Base-by-base conservation (phyloP, 2,329 filamentous ascomycete genomes). In the Botrytis squamosa region DNA sequence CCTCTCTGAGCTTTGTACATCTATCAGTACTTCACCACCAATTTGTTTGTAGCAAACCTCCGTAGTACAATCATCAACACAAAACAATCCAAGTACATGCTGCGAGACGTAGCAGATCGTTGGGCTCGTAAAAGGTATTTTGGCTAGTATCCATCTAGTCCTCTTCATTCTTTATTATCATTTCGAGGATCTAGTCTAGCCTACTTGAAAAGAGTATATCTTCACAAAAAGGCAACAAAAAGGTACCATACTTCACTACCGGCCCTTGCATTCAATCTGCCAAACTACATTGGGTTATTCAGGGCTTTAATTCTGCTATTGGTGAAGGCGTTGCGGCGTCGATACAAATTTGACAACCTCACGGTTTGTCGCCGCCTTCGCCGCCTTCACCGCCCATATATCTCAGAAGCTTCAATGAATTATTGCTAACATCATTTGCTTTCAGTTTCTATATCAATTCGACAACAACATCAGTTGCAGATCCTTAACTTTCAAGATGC, bases 401-500 rank as follows among this genome's bases (percentile, higher is more conserved):
- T 44, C n/a, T 66, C 33, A 33, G 60, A 40, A 29, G 36, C n/a
- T 42, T 65, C 46, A 55, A 33, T 33, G 62, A 67, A 74, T 62
- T 29, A 22, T 72, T 72, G 57, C 72, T 73, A 44, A 72, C 60
- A 57, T 29, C n/a, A 70, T 67, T 49, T 65, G 8, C 73, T 74
- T 64, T 60, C 62, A 74, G 62, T 46, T 73, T 57, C n/a, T n/a
- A n/a, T 65, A 44, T 46, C 22, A 29, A 49, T 38, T 62, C 46
- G 65, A 36, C 60, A 22, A 25, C 65, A 25, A 42, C 62, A 69
- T 40, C 20, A 33, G 29, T 73, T 57, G 55, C 55, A 73, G 33
- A 62, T 42, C n/a, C 40, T 62, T 36, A 52, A 62, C 69, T 72
- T 63, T 75, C 88, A 91, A 82, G 77, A 98, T 99, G 95, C 96